A percentile compares a stretch with the other conserved stretches of the same genome.
phyloP scores from a whole-genome alignment of 306 rosid species.

The Amphicarpaea edgeworthii region DNA sequence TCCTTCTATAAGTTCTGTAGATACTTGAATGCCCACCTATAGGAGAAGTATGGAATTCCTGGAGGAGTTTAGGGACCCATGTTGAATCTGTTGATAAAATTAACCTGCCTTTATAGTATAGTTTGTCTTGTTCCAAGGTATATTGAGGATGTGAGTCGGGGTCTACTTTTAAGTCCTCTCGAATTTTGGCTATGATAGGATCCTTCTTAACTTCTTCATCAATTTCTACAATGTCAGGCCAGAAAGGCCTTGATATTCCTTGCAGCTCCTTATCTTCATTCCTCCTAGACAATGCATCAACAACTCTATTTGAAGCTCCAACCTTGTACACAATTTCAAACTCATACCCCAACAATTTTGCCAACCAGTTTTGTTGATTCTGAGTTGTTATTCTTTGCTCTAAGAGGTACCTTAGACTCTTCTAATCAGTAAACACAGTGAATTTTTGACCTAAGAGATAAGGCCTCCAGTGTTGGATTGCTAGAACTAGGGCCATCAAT shows the following conservation, averaged over 20 bases:
- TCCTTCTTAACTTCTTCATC: background rate
- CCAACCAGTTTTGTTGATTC: background rate
- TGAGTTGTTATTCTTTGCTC: background rate
- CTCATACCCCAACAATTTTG: background rate
- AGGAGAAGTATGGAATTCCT: background rate
- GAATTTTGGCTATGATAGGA: too few species aligned
- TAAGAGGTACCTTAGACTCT: background rate
- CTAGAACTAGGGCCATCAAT: background rate
- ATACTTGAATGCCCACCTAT: background rate
- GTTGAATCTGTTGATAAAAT: too few species aligned
- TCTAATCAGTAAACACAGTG: background rate
- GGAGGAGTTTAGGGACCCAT: background rate
- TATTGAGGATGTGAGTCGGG: background rate
- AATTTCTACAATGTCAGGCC: background rate
- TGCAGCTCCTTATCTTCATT: background rate
- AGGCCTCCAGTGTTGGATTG: background rate
- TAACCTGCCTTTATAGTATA: too few species aligned
- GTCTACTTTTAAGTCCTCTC: too few species aligned
- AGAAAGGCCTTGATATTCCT: background rate
- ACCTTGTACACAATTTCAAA: background rate
- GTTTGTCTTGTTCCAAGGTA: too few species aligned
- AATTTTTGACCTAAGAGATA: background rate
- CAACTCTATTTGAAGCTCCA: background rate
- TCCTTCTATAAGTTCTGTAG: too few species aligned
- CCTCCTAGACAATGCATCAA: background rate